A percentile compares a stretch with the other conserved stretches of the same genome.
Conservation (phyloP, 768 basidiomycete genomes). For the Crepidotus variabilis region DNA sequence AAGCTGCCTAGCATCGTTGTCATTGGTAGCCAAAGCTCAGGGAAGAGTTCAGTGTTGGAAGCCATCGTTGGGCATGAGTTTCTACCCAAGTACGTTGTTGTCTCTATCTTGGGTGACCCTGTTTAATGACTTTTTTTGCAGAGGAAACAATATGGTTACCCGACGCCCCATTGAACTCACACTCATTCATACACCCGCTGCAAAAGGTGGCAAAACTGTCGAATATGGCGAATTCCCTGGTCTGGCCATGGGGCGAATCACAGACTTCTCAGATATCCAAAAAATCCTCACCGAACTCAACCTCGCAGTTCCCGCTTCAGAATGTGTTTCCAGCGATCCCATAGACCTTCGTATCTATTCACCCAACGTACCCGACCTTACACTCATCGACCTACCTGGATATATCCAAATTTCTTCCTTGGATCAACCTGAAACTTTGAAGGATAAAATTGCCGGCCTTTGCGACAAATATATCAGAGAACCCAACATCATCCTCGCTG, state of each 20-base stretch:
- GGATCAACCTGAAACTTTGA: conserved; percentile 93
- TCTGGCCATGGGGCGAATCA: conserved; percentile 84
- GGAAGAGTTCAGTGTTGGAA: conserved; percentile 96
- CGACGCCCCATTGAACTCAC: conserved; percentile 97
- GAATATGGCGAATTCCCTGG: conserved; percentile 96
- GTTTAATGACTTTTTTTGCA: conserved; percentile 29
- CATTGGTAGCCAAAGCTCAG: conserved; percentile 96
- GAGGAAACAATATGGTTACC: conserved; percentile 99
- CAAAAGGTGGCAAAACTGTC: conserved; percentile 46
- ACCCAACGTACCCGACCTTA: conserved; percentile 93
- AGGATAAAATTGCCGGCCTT: conserved; percentile 83
- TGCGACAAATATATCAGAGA: conserved; percentile 99
- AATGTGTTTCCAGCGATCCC: conserved; percentile 91
- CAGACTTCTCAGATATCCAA: conserved; percentile 90
- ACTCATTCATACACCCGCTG: conserved; percentile 83
- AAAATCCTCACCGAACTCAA: conserved; percentile 93
- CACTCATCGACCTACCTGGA: conserved; percentile 95
- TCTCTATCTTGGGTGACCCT: neutral
- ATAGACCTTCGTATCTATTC: conserved; percentile 98
- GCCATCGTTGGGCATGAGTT: conserved; percentile 98
- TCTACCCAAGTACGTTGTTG: conserved; percentile 80
- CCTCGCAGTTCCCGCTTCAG: conserved; percentile 82
- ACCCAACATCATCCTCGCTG: conserved; percentile 99
- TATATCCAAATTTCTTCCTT: conserved; percentile 94
- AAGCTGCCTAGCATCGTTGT: conserved; percentile 98